These are phyloP conservation scores for Geosmithia morbida DNA, from an alignment of 2,329 filamentous ascomycete genomes.

Conservation along the genomic window DNA sequence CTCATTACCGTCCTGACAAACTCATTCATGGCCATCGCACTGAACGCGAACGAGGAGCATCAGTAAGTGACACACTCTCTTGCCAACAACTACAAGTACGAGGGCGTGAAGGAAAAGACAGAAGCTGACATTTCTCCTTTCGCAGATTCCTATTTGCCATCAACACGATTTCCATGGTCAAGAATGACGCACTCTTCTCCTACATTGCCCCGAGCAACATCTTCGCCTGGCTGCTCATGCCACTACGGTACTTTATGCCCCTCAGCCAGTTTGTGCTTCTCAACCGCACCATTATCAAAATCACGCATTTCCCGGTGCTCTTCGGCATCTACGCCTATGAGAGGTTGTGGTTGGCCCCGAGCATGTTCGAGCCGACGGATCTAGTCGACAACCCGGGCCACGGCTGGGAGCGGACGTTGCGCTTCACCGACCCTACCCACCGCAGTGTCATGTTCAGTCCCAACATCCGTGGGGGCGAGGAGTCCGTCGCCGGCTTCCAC, in stretches of 20 bases:
- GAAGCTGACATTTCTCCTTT: not conserved
- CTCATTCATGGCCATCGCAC: conserved; percentile 88
- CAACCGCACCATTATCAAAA: conserved; percentile 83
- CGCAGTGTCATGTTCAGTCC: conserved; percentile 59
- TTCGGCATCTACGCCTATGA: conserved; percentile 84
- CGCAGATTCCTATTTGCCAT: conserved; percentile 78
- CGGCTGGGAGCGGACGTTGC: conserved; percentile 31
- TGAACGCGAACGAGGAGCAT: conserved; percentile 87
- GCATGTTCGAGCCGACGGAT: conserved; percentile 71
- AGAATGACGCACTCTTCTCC: conserved; percentile 91
- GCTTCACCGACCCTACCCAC: conserved; percentile 40
- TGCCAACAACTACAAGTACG: too few species aligned
- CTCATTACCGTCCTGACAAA: conserved; percentile 93
- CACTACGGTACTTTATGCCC: conserved; percentile 65
- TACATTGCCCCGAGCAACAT: conserved; percentile 89
- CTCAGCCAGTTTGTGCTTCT: conserved; percentile 70
- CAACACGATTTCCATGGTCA: conserved; percentile 96
- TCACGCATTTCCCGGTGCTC: conserved; percentile 77
- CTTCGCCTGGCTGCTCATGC: conserved; percentile 78
- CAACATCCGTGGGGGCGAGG: conserved; percentile 58
- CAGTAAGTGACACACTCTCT: conserved; percentile 27
- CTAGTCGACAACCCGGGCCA: conserved; percentile 59
- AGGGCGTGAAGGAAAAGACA: not conserved
- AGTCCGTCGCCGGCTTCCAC: conserved; percentile 75
- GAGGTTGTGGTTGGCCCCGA: conserved; percentile 58